Evolutionary conservation across 1,284 basidiomycete species (phyloP).

Genomic region (Apiotrichum porosum): DNA sequence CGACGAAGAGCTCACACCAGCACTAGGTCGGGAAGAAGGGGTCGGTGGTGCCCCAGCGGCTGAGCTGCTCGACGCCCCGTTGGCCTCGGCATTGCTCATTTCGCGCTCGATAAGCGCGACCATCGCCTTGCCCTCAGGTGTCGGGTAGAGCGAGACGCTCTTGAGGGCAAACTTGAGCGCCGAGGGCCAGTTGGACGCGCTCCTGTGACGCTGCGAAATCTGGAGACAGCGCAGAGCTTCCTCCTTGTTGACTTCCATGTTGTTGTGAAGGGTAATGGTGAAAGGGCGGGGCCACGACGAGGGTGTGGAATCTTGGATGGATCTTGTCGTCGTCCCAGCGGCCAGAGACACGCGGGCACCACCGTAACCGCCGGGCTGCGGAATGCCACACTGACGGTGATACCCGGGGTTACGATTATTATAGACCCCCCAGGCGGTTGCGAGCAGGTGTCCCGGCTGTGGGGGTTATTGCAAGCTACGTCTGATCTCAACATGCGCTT

Average conservation of each 20-base stretch:
- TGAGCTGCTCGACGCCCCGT: background rate
- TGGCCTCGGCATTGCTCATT: slow-evolving; percentile 24
- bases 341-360: no score
- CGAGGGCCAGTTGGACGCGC: slow-evolving; percentile 64
- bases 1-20: background rate
- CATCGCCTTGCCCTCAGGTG: slow-evolving; percentile 63
- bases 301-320: no score
- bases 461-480: no score
- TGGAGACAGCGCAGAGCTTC: slow-evolving; percentile 74
- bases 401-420: no score
- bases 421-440: no score
- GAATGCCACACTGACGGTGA: no score
- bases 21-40: background rate
- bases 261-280: slow-evolving; percentile 7
- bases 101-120: slow-evolving; percentile 47
- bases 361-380: no score
- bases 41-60: slow-evolving; percentile 4
- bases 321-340: no score
- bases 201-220: slow-evolving; percentile 69
- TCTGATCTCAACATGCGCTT: no score
- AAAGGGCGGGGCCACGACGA: no score
- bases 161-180: slow-evolving; percentile 90
- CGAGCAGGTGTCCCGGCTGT: no score
- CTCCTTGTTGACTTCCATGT: slow-evolving; percentile 84
- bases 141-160: slow-evolving; percentile 75